Evolutionary conservation across 305 asterid species (phyloP), one percentile per base, ranked within the genome.

Genomic region (Stenogyne calaminthoides): DNA sequence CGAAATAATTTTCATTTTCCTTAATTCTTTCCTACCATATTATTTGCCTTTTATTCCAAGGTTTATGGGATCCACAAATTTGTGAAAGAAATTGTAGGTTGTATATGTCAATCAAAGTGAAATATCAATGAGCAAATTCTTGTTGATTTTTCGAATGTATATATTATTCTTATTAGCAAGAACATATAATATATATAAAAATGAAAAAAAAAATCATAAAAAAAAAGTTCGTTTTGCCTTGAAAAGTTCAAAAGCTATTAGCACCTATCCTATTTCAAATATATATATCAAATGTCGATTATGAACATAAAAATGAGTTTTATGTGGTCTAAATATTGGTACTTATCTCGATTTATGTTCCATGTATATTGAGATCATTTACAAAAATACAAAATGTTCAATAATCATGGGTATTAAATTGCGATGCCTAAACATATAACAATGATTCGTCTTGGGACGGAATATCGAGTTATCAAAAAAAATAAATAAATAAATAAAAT

Each of bases 31-130:
- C 44, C 52, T 36, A 67, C 73, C 78, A 55, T 44, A 40, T 69
- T 22, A 16, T 12, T 63, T 80, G 70, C 84, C 81, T 80, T 80
- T 46, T 68, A 40, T 59, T 67, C 47, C 10, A 80, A 80, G 84
- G 66, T 42, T 72, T 12, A 34, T 72, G 84, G 72, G 80, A 76
- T 55, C 80, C 76, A 76, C 84, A 40, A 32, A 16, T 7, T 60
- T 64, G 66, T 70, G 72, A 70, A 60, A 27, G 47, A 52, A 40
- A 18, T 22, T 20, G 54, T 56, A 64, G 79, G 79, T 64, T 57
- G 18, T 8, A 18, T 49, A 58, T 74, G 61, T 44, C 59, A 37
- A 64, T 74, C 83, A 70, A 32, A 44, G 52, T 15, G 12, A 4
- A 29, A 27, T 39, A 39, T n/a, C 7, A n/a, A n/a, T 4, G 9